Evolutionary conservation across 139 green algal genomes (phyloP), one percentile per base, ranked within the genome.

Genomic region (Pleodorina starrii): DNA sequence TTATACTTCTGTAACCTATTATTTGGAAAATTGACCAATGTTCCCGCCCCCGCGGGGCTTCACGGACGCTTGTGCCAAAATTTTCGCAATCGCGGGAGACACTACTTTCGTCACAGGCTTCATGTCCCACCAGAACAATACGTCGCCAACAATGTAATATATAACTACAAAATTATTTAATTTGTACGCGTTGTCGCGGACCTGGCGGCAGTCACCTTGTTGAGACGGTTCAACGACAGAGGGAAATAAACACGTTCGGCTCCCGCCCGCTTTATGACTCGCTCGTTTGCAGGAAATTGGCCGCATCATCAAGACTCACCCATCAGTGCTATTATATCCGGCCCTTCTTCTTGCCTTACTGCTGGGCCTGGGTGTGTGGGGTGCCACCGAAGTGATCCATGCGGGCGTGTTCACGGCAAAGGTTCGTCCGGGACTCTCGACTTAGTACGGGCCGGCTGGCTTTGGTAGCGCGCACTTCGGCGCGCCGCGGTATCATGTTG

Each of bases 291-390:
- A 88, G 59, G 59, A 57, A 54, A 35, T 54, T 19, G 19, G 40
- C 12, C 74, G 74, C 9, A 27, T 66, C 25, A 29, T 63, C 29
- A 42, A 46, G 27, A 44, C 6, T 10, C 43, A 66, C n/a, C 74
- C 74, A 27, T 43, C 74, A 35, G 29, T 48, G 29, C 44, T 82
- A 2, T 11, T 59, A 11, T 82, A n/a, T 10, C 74, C 74, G 7
- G 23, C 42, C 17, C 44, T 63, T 1, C 46, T 82, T 5, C 27
- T 82, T 25, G 44, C 44, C 3, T 4, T 82, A 6, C 43, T 82
- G 74, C 46, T 82, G 9, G 44, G 74, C 38, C 27, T 82, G 9
- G 74, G 74, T 25, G 43, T 60, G 0, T 82, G 74, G 74, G 74
- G 44, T 6, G 74, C 66, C 16, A 66, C 32, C 7, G 19, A 29